A percentile compares a stretch with the other conserved stretches of the same genome.
Conservation (phyloP, 768 basidiomycete species). For the Hortiboletus flavorubellus region DNA sequence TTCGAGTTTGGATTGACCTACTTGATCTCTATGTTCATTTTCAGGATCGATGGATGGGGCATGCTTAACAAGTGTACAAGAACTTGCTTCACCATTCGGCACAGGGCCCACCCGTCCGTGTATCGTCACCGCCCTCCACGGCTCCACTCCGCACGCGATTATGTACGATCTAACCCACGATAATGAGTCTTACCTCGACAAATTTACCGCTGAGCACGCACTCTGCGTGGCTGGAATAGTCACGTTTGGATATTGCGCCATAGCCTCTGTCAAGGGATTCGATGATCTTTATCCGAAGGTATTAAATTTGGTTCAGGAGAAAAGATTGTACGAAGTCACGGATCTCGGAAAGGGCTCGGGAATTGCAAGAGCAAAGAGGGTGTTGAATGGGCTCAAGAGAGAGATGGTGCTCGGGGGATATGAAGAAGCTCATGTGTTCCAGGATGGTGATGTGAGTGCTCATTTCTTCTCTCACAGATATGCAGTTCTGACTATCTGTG, state of each 20-base stretch:
- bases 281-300: conserved; percentile 96
- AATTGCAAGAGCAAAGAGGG: conserved; percentile 57
- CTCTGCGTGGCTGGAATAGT: conserved; percentile 93
- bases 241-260: conserved; percentile 82
- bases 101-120: conserved; percentile 76
- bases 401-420: conserved; percentile 90
- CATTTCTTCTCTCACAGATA: background rate
- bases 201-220: conserved; percentile 91
- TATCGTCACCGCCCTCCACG: conserved; percentile 74
- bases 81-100: conserved; percentile 78
- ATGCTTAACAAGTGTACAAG: conserved; percentile 73
- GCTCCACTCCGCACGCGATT: conserved; percentile 87
- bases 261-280: conserved; percentile 95
- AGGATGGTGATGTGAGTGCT: conserved; percentile 84
- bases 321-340: conserved; percentile 71
- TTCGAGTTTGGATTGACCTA: background rate
- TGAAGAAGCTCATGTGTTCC: conserved; percentile 93
- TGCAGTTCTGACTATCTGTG: background rate
- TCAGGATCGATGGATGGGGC: conserved; percentile 91
- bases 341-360: conserved; percentile 53
- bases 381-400: conserved; percentile 83
- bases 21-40: background rate
- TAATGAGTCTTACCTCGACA: conserved; percentile 89
- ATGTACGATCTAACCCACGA: conserved; percentile 97
- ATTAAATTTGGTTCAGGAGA: conserved; percentile 85